Percentiles rank a stretch among this genome's conserved stretches.
phyloP scores from a whole-genome alignment of 192 early-diverging fungal species.

The Lobulomyces angularis region DNA sequence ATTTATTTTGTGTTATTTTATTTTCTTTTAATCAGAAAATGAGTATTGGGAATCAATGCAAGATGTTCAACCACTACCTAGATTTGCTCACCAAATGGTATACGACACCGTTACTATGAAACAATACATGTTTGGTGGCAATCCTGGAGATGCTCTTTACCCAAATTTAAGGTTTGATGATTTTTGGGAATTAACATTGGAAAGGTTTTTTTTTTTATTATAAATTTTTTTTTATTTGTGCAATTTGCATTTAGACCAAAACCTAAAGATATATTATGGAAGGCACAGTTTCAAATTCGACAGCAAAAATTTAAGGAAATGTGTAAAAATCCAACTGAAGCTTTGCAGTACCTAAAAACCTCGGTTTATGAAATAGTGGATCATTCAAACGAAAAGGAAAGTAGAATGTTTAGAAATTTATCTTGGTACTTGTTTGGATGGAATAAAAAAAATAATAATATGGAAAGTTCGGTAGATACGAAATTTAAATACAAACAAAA shows the following conservation, averaged over 20 bases:
- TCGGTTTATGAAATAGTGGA: slow-evolving; percentile 62
- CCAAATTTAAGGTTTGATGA: slow-evolving; percentile 60
- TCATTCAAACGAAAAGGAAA: slow-evolving; percentile 29
- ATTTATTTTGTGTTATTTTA: no score
- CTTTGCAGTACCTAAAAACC: slow-evolving; percentile 68
- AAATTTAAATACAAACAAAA: slow-evolving; percentile 2
- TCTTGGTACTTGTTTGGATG: slow-evolving; percentile 25
- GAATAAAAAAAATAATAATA: not conserved
- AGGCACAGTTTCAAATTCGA: slow-evolving; percentile 63
- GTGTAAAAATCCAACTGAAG: slow-evolving; percentile 35
- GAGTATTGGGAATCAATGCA: slow-evolving; percentile 39
- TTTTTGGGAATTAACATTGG: slow-evolving; percentile 66
- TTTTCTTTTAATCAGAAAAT: no score
- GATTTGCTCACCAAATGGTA: slow-evolving; percentile 85
- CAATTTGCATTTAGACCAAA: slow-evolving; percentile 52
- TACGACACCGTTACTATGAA: slow-evolving; percentile 57
- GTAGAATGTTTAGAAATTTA: slow-evolving; percentile 31
- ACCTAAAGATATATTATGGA: slow-evolving; percentile 55
- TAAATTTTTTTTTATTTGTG: no score
- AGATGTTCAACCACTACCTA: slow-evolving; percentile 57
- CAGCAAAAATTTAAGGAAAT: slow-evolving; percentile 71
- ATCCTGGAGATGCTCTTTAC: slow-evolving; percentile 58
- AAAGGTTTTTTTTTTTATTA: slow-evolving; percentile 37
- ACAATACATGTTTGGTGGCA: slow-evolving; percentile 92
- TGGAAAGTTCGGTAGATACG: not conserved